These are phyloP conservation scores for Postia placenta DNA, from an alignment of 768 basidiomycete genomes.

Conservation along the genomic window DNA sequence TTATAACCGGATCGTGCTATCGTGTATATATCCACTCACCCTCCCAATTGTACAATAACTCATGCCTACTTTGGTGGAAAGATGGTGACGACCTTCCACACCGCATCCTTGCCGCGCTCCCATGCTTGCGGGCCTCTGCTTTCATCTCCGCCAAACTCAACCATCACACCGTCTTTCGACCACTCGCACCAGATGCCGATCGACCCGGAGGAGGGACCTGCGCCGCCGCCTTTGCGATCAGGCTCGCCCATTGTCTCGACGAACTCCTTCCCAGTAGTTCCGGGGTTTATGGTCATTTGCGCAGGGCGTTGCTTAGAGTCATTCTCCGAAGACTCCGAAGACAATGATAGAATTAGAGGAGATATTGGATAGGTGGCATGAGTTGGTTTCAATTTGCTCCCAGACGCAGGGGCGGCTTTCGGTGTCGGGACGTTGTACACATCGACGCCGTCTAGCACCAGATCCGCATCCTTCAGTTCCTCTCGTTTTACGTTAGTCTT, in stretches of 20 bases:
- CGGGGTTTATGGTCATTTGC: conserved; percentile 35
- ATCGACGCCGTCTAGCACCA: conserved; percentile 69
- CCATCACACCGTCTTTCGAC: conserved; percentile 75
- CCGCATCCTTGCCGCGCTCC: conserved; percentile 79
- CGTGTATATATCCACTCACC: no score
- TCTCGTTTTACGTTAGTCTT: conserved; percentile 36
- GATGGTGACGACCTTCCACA: conserved; percentile 70
- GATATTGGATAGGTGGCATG: conserved; percentile 54
- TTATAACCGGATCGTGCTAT: no score
- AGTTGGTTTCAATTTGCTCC: conserved; percentile 34
- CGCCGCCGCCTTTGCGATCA: conserved; percentile 84
- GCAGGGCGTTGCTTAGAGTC: conserved; percentile 29
- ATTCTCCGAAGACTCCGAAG: conserved; percentile 10
- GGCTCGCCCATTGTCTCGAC: conserved; percentile 78
- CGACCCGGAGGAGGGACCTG: conserved; percentile 76
- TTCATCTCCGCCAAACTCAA: conserved; percentile 78
- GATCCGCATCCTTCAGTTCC: conserved; percentile 43
- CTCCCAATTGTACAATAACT: no score
- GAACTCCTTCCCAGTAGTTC: conserved; percentile 72
- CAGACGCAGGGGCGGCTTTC: conserved; percentile 21
- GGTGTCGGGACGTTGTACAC: conserved; percentile 61
- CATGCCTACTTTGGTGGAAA: conserved; percentile 39
- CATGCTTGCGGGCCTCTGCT: conserved; percentile 79
- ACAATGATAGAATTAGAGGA: conserved; percentile 44
- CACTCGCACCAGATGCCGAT: conserved; percentile 95